Conservation (phyloP, 345 rosid species). For the Eucalyptus rudis region DNA sequence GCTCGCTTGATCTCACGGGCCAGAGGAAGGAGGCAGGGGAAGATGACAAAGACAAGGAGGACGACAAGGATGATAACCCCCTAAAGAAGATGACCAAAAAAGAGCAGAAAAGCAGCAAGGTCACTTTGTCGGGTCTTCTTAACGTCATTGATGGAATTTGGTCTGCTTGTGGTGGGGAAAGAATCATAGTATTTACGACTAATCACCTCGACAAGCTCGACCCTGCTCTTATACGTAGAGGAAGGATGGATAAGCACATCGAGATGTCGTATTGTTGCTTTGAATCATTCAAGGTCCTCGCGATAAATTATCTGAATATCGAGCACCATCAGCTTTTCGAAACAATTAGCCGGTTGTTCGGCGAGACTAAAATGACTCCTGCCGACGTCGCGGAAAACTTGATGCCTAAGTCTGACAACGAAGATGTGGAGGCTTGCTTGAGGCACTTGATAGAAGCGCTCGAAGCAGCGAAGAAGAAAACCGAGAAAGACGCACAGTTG, state of each 20-base stretch:
- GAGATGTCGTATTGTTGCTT: slow-evolving; percentile 7
- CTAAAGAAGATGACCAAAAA: not conserved
- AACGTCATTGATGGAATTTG: slow-evolving; percentile 8
- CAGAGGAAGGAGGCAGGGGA: slow-evolving; percentile 1
- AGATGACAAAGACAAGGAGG: not conserved
- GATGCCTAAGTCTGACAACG: not conserved
- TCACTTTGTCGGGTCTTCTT: slow-evolving; percentile 10
- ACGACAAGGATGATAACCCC: not conserved
- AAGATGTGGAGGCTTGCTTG: not conserved
- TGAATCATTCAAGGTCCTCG: not conserved
- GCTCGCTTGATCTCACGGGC: slow-evolving; percentile 9
- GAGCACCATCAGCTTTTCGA: not conserved
- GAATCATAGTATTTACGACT: slow-evolving; percentile 9
- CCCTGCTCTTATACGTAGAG: slow-evolving; percentile 10
- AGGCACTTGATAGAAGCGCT: not conserved
- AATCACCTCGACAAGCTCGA: slow-evolving; percentile 9
- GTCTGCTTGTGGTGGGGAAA: slow-evolving; percentile 13
- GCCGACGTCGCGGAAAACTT: slow-evolving; percentile 10
- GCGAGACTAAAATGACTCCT: not conserved
- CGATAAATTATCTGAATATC: not conserved
- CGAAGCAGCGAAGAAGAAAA: not conserved
- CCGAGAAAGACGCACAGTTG: not conserved
- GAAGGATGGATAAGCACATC: slow-evolving; percentile 14
- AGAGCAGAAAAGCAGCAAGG: not conserved
- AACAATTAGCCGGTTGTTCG: not conserved